A percentile compares a stretch with the other conserved stretches of the same genome.
Conservation (phyloP, 176 grass and related monocot species). For the Thinopyrum elongatum region DNA sequence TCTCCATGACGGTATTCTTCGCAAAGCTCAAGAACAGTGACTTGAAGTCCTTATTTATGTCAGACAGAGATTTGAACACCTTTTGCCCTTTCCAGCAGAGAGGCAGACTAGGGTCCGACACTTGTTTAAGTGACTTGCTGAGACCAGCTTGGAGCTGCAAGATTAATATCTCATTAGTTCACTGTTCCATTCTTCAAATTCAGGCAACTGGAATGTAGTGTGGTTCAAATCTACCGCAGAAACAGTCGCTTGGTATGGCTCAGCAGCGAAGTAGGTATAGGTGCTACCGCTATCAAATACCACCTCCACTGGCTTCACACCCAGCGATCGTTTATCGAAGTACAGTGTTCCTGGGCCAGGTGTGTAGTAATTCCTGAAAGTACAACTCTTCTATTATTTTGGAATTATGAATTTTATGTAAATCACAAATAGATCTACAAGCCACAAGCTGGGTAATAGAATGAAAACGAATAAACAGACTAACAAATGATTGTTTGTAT, state of each 20-base stretch:
- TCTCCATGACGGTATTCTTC: constrained; percentile 60
- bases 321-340: constrained; percentile 50
- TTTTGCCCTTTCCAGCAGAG: constrained; percentile 88
- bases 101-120: constrained; percentile 53
- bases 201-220: not conserved
- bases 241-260: constrained; percentile 75
- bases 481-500: not conserved
- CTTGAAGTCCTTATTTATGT: constrained; percentile 81
- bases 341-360: constrained; percentile 61
- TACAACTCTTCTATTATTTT: no score
- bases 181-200: constrained; percentile 10
- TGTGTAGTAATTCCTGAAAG: constrained; percentile 84
- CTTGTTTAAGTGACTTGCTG: constrained; percentile 53
- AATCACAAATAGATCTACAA: not conserved
- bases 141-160: constrained; percentile 73
- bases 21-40: constrained; percentile 62
- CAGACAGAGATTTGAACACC: constrained; percentile 72
- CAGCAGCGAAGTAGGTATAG: constrained; percentile 71
- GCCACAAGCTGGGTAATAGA: not conserved
- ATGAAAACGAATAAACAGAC: not conserved
- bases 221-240: constrained; percentile 49
- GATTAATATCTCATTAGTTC: constrained; percentile 4
- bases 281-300: constrained; percentile 95
- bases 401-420: not conserved
- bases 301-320: constrained; percentile 63